Percentiles rank a stretch among this genome's conserved stretches.
These are phyloP conservation scores for Phytopythium boreale DNA, from an alignment of 352 stramenopile genomes.

Conservation along the genomic window DNA sequence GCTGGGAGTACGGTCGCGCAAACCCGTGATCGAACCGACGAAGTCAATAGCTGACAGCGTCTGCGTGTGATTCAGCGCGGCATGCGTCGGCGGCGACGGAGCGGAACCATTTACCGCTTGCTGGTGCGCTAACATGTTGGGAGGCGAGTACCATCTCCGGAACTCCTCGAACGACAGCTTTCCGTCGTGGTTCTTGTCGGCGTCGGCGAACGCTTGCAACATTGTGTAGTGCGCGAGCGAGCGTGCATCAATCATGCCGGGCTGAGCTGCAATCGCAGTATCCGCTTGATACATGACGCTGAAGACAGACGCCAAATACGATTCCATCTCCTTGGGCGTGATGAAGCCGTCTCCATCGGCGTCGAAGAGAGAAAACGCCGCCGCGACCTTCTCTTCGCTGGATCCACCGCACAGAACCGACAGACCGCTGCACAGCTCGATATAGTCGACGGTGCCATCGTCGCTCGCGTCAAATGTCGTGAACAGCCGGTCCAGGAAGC, in stretches of 20 bases:
- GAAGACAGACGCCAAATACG: slow-evolving; percentile 75
- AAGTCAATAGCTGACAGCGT: slow-evolving; percentile 51
- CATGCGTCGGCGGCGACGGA: not conserved
- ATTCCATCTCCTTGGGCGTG: slow-evolving; percentile 75
- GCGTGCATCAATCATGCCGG: slow-evolving; percentile 38
- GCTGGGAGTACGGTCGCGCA: slow-evolving; percentile 44
- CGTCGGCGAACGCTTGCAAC: slow-evolving; percentile 81
- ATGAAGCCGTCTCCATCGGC: slow-evolving; percentile 82
- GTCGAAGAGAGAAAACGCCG: slow-evolving; percentile 86
- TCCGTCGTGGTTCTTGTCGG: slow-evolving; percentile 80
- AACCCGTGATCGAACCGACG: slow-evolving; percentile 51
- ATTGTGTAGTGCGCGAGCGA: slow-evolving; percentile 70
- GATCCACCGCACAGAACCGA: slow-evolving; percentile 71
- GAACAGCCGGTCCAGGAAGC: slow-evolving; percentile 74
- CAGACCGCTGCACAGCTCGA: slow-evolving; percentile 73
- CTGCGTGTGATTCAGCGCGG: slow-evolving; percentile 8
- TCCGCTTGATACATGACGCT: slow-evolving; percentile 55
- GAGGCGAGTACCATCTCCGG: slow-evolving; percentile 66
- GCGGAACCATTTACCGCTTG: not conserved
- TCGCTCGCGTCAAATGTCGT: slow-evolving; percentile 71
- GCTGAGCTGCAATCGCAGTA: slow-evolving; percentile 23
- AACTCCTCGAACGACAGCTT: slow-evolving; percentile 82
- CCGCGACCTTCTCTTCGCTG: slow-evolving; percentile 72
- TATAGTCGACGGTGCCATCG: slow-evolving; percentile 69
- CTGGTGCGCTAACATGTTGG: slow-evolving; percentile 23